These are phyloP conservation scores for Odontarrhena argentea DNA, from an alignment of 345 rosid species.

Conservation along the genomic window DNA sequence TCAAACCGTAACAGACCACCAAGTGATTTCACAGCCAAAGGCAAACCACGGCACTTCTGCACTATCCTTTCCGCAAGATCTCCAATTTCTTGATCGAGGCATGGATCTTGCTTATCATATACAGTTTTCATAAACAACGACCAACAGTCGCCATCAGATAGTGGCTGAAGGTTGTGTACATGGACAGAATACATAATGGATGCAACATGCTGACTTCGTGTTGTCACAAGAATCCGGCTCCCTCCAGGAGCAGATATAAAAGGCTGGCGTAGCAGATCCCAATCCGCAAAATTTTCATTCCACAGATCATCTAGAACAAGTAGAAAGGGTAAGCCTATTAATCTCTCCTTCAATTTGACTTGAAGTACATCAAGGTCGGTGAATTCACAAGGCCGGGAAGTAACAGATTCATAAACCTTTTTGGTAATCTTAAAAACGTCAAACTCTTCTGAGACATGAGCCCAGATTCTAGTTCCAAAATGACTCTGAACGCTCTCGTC, in stretches of 20 bases:
- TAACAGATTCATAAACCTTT: constrained; percentile 41
- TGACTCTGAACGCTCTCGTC: constrained; percentile 27
- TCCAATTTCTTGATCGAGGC: constrained; percentile 34
- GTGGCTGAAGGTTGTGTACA: constrained; percentile 37
- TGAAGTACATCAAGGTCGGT: constrained; percentile 45
- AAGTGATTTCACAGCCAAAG: constrained; percentile 47
- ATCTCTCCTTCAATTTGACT: constrained; percentile 39
- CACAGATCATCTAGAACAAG: constrained; percentile 51
- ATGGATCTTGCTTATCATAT: constrained; percentile 19
- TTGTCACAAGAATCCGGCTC: constrained; percentile 49
- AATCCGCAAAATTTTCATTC: constrained; percentile 38
- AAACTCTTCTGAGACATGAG: constrained; percentile 48
- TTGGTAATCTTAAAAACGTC: constrained; percentile 46
- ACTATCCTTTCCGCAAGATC: constrained; percentile 45
- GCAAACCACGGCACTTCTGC: constrained; percentile 47
- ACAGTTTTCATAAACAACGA: constrained; percentile 40
- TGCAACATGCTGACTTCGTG: constrained; percentile 42
- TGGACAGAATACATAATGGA: constrained; percentile 31
- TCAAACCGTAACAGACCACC: constrained; percentile 46
- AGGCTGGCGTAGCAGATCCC: constrained; percentile 43
- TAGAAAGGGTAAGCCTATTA: constrained; percentile 35
- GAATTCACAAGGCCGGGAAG: constrained; percentile 33
- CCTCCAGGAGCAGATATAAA: constrained; percentile 35
- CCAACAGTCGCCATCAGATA: constrained; percentile 46
- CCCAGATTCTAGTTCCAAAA: constrained; percentile 42